These are phyloP conservation scores for Monilinia aucupariae DNA, from an alignment of 2,329 filamentous ascomycete species.

Conservation along the genomic window DNA sequence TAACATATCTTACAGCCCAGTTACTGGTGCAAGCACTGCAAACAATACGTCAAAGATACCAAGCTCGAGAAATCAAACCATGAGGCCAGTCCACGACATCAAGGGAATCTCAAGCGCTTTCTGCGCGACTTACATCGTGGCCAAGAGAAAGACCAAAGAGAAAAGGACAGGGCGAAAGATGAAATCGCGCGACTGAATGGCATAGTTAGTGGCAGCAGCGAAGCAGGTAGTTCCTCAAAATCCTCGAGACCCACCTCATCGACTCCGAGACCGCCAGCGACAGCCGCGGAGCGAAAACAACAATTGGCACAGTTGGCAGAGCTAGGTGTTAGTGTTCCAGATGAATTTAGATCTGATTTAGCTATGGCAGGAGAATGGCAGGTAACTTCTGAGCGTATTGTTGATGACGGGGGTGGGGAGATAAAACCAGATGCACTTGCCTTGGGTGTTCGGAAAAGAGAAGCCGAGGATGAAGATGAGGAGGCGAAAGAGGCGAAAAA, in stretches of 20 bases:
- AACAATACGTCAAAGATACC: slow-evolving; percentile 84
- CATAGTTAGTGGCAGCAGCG: slow-evolving; percentile 49
- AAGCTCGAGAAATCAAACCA: slow-evolving; percentile 85
- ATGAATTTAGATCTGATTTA: slow-evolving; percentile 71
- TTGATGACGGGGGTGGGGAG: slow-evolving; percentile 41
- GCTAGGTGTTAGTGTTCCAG: slow-evolving; percentile 79
- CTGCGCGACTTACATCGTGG: slow-evolving; percentile 81
- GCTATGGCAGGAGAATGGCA: slow-evolving; percentile 89
- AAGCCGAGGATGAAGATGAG: slow-evolving; percentile 56
- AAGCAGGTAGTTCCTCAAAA: slow-evolving; percentile 25
- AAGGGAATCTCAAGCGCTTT: slow-evolving; percentile 80
- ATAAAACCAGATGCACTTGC: slow-evolving; percentile 41
- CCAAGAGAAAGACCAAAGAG: slow-evolving; percentile 73
- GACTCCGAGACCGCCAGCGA: slow-evolving; percentile 34
- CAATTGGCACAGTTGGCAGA: slow-evolving; percentile 85
- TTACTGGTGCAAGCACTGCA: slow-evolving; percentile 98
- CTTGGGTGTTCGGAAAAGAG: slow-evolving; percentile 55
- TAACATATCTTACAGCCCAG: slow-evolving; percentile 52
- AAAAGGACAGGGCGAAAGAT: slow-evolving; percentile 74
- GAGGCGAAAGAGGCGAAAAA: slow-evolving; percentile 57
- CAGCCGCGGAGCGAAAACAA: slow-evolving; percentile 65
- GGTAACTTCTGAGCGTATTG: slow-evolving; percentile 42
- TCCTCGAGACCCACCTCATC: slow-evolving; percentile 28
- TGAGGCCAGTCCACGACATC: slow-evolving; percentile 79
- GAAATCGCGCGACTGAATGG: slow-evolving; percentile 85